A percentile compares a stretch with the other conserved stretches of the same genome.
Evolutionary conservation across 2,329 filamentous ascomycete genomes (phyloP).

Genomic region (Pestalotiopsis sp.): DNA sequence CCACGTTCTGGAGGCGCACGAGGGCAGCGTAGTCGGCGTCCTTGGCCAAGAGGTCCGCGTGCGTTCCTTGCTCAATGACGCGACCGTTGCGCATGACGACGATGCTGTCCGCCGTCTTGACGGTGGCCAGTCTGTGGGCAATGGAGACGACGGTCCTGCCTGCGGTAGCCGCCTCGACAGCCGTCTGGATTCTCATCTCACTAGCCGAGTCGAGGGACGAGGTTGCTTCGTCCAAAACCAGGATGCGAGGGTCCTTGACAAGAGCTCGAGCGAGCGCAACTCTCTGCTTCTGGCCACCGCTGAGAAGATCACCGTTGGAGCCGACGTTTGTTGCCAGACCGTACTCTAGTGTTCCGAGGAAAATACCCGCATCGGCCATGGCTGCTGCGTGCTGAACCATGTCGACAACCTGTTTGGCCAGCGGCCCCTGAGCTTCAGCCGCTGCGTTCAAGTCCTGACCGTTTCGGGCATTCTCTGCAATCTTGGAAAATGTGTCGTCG

Average conservation of each 20-base stretch:
- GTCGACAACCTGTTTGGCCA: conserved; percentile 50
- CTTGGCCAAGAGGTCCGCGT: conserved; percentile 53
- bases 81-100: conserved; percentile 61
- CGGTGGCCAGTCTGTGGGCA: conserved; percentile 61
- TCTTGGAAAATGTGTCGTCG: conserved; percentile 45
- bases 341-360: conserved; percentile 47
- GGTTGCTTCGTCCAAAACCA: conserved; percentile 52
- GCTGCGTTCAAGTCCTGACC: conserved; percentile 48
- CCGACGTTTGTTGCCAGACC: conserved; percentile 44
- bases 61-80: conserved; percentile 62
- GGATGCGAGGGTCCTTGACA: conserved; percentile 44
- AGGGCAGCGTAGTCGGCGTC: conserved; percentile 31
- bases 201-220: conserved; percentile 49
- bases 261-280: conserved; percentile 48
- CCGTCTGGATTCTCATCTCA: conserved; percentile 43
- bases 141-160: conserved; percentile 66
- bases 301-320: conserved; percentile 42
- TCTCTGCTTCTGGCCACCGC: conserved; percentile 49
- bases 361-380: conserved; percentile 56
- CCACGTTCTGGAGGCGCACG: conserved; percentile 30
- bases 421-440: conserved; percentile 41
- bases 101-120: conserved; percentile 64
- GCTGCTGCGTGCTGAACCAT: conserved; percentile 49
- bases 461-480: conserved; percentile 51
- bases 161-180: conserved; percentile 32